Evolutionary conservation across 257 asterid genomes (phyloP).

Genomic region (Gentiana straminea): DNA sequence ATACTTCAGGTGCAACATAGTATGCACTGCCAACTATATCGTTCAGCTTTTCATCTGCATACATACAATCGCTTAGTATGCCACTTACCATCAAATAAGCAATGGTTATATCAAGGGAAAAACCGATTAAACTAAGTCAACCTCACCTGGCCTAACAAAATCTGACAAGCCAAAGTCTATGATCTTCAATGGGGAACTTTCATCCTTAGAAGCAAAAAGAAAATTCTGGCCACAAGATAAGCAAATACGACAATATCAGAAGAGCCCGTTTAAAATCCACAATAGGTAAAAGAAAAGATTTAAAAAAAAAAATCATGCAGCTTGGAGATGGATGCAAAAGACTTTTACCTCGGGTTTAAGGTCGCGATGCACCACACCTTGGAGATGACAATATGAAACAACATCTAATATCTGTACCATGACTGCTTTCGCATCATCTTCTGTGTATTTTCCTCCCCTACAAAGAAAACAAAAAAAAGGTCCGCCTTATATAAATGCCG

Average conservation of each 20-base stretch:
- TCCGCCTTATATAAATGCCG: background rate
- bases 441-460: slow-evolving; percentile 54
- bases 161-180: slow-evolving; percentile 68
- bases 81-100: background rate
- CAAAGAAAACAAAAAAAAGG: slow-evolving; percentile 5
- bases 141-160: slow-evolving; percentile 48
- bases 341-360: slow-evolving; percentile 60
- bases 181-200: slow-evolving; percentile 42
- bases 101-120: slow-evolving; percentile 1
- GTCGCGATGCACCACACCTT: slow-evolving; percentile 77
- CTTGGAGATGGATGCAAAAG: background rate
- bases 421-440: slow-evolving; percentile 49
- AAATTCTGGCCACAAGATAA: slow-evolving; percentile 39
- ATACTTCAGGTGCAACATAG: slow-evolving; percentile 45
- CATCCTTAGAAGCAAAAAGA: slow-evolving; percentile 43
- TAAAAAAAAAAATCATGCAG: too few species aligned
- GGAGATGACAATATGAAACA: slow-evolving; percentile 44
- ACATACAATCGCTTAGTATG: slow-evolving; percentile 10
- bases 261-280: background rate
- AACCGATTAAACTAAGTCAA: background rate
- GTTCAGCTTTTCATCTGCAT: slow-evolving; percentile 56
- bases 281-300: background rate
- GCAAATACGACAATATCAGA: slow-evolving; percentile 5
- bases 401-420: slow-evolving; percentile 52
- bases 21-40: slow-evolving; percentile 65